phyloP scores from a whole-genome alignment of 805 yeast species.

The Barnettozyma salicaria region DNA sequence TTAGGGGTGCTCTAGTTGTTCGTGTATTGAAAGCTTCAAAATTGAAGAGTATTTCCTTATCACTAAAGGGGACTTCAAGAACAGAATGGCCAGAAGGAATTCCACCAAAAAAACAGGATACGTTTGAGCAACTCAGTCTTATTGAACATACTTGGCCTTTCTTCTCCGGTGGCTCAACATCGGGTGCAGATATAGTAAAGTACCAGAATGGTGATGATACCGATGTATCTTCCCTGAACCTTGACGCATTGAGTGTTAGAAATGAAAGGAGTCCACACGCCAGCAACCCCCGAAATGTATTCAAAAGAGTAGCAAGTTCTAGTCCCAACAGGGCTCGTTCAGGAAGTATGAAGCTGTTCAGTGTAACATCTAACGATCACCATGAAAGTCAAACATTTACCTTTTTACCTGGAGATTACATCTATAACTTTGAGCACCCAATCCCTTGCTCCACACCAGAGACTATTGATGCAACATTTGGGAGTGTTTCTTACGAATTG shows the following conservation, averaged over 20 bases:
- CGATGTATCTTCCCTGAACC: slow-evolving; percentile 13
- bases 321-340: slow-evolving; percentile 20
- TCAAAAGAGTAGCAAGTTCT: slow-evolving; percentile 25
- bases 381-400: slow-evolving; percentile 27
- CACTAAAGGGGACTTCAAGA: slow-evolving; percentile 60
- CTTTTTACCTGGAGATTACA: slow-evolving; percentile 84
- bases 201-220: slow-evolving; percentile 5
- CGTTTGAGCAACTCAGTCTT: slow-evolving; percentile 57
- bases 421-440: slow-evolving; percentile 87
- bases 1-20: slow-evolving; percentile 73
- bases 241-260: slow-evolving; percentile 19
- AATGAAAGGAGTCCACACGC: slow-evolving; percentile 1
- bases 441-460: slow-evolving; percentile 82
- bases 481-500: slow-evolving; percentile 64
- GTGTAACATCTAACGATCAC: slow-evolving; percentile 4
- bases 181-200: slow-evolving; percentile 39
- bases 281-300: slow-evolving; percentile 19
- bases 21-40: slow-evolving; percentile 67
- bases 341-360: slow-evolving; percentile 9
- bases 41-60: slow-evolving; percentile 55
- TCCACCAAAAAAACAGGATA: slow-evolving; percentile 76
- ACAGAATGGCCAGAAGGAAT: slow-evolving; percentile 99
- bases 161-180: slow-evolving; percentile 34
- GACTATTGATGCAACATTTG: slow-evolving; percentile 70
- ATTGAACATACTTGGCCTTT: slow-evolving; percentile 90